phyloP scores from a whole-genome alignment of 768 basidiomycete genomes.

The Russula brevipes region DNA sequence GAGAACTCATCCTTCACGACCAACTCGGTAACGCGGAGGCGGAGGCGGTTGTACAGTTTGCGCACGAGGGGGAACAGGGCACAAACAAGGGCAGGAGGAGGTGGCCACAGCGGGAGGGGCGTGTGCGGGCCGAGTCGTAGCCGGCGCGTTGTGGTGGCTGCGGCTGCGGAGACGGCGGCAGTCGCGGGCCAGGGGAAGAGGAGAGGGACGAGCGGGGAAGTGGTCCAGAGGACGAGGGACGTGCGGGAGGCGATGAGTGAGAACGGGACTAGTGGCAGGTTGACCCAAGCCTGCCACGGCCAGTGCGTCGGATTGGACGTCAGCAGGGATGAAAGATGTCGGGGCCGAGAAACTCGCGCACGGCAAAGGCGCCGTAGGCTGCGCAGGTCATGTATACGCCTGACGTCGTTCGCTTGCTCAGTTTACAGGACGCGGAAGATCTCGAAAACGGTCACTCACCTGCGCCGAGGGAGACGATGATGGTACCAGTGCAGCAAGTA shows the following conservation, averaged over 20 bases:
- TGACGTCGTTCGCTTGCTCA: conserved; percentile 20
- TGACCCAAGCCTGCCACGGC: conserved; percentile 71
- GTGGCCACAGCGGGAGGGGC: conserved; percentile 33
- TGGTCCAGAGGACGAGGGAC: conserved; percentile 25
- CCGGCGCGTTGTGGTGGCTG: not conserved
- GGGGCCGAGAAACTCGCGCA: conserved; percentile 61
- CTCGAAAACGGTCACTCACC: conserved; percentile 41
- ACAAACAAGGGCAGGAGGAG: conserved; percentile 31
- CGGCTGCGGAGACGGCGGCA: conserved; percentile 23
- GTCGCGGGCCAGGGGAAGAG: conserved; percentile 32
- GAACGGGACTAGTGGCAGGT: conserved; percentile 68
- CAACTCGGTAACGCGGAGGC: conserved; percentile 25
- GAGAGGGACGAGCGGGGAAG: conserved; percentile 32
- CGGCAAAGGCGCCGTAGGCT: conserved; percentile 67
- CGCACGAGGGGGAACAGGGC: conserved; percentile 31
- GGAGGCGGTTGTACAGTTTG: conserved; percentile 27
- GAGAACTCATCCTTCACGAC: conserved; percentile 22
- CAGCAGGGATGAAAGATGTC: conserved; percentile 54
- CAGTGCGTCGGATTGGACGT: conserved; percentile 66
- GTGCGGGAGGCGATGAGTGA: conserved; percentile 57
- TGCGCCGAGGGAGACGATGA: conserved; percentile 53
- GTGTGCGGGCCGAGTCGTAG: not conserved
- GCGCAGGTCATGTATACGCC: conserved; percentile 50
- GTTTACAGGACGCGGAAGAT: not conserved
- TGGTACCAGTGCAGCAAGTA: conserved; percentile 43